Evolutionary conservation across 2,329 filamentous ascomycete species (phyloP), one percentile per base, ranked within the genome.

Genomic region (Didymella pomorum): DNA sequence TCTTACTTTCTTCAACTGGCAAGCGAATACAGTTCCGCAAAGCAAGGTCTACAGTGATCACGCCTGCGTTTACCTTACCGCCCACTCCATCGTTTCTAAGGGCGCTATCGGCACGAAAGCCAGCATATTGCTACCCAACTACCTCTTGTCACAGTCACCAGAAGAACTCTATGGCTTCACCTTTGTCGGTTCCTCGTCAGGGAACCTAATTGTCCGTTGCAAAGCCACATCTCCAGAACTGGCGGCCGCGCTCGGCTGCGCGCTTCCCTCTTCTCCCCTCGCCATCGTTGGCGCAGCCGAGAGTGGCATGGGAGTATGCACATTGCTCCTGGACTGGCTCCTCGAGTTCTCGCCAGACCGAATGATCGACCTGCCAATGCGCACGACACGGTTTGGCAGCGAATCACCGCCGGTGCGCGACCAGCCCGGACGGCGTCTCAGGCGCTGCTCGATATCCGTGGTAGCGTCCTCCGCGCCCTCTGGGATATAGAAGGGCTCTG

Each of bases 301-400:
- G 9, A 63, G 20, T 16, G 61, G 45, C 14, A 50, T 10, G 18
- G 56, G 60, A 2, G 53, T 49, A n/a, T 61, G 60, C 25, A 51
- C 41, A n/a, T 57, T 60, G 3, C 52, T 49, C 14, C 50, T 52
- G 1, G 63, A 63, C 26, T 57, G 52, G 11, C 41, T 61, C 1
- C 43, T 52, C 4, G 65, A 65, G 18, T 16, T 52, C 3, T 56
- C 60, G 23, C 63, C 68, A 12, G 63, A 70, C 1, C 63, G 61
- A n/a, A 77, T 74, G 31, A 76, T 64, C 2, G 69, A 69, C 11
- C 74, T 68, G 16, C 76, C 76, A 47, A 78, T 78, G 20, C 71
- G 70, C 35, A 70, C 70, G 14, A 77, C 68, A 4, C 70, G 65
- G 14, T 64, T 66, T 0, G 72, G 73, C 8, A 75, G 57, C 8